Evolutionary conservation across 1,284 basidiomycete species (phyloP).

Genomic region (Apiotrichum laibachii): DNA sequence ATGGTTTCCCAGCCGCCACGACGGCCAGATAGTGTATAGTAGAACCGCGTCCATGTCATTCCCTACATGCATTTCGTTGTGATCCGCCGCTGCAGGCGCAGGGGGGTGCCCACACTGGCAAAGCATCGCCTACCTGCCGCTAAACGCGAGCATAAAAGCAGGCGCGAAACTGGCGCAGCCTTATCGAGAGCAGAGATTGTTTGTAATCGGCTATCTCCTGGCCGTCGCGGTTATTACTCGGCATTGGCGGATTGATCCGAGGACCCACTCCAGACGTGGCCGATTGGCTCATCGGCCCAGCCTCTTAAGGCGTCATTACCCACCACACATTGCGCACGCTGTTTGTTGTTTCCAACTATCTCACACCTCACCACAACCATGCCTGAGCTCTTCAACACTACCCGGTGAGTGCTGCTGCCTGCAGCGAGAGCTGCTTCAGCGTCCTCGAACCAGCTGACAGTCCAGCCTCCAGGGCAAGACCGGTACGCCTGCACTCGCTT

Average conservation of each 20-base stretch:
- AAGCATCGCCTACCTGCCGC: not conserved
- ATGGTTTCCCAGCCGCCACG: no score
- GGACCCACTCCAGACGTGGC: not conserved
- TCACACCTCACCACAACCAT: constrained; percentile 2
- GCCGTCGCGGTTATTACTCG: not conserved
- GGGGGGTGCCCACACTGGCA: not conserved
- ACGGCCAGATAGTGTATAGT: no score
- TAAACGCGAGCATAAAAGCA: not conserved
- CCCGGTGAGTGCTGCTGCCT: constrained; percentile 9
- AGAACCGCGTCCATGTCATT: no score
- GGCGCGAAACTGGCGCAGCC: no score
- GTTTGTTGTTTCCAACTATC: not conserved
- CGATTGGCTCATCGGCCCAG: not conserved
- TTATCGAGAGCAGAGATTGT: no score
- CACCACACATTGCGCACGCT: no score
- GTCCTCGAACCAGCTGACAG: constrained; percentile 6
- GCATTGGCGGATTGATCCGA: no score
- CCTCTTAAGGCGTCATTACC: no score
- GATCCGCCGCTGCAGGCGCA: not conserved
- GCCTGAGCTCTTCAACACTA: constrained; percentile 24
- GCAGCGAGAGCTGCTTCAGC: no score
- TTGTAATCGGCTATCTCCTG: constrained; percentile 1
- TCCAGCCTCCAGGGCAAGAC: constrained; percentile 25
- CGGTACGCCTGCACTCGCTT: constrained; percentile 6
- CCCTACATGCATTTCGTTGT: not conserved